These are phyloP conservation scores for Rhodomyrtus tomentosa DNA, from an alignment of 345 rosid species.

Conservation along the genomic window DNA sequence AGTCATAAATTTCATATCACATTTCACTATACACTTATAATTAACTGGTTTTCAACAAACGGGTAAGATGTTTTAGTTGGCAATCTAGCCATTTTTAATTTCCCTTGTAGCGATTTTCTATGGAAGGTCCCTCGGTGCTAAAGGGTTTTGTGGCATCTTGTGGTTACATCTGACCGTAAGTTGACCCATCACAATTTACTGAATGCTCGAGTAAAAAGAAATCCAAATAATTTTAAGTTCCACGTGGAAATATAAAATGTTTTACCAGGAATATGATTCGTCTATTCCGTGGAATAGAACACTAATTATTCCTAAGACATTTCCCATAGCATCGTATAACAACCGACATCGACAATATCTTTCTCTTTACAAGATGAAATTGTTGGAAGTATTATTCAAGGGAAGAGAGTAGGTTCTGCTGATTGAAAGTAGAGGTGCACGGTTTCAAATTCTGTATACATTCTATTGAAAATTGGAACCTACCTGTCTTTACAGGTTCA, in stretches of 20 bases:
- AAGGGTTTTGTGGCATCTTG: not conserved
- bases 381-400: not conserved
- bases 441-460: too few species aligned
- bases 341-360: not conserved
- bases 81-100: not conserved
- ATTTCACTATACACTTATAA: not conserved
- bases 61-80: not conserved
- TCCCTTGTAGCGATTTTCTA: not conserved
- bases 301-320: not conserved
- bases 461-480: too few species aligned
- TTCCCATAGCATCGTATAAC: not conserved
- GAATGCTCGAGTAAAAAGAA: not conserved
- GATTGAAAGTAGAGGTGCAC: too few species aligned
- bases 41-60: not conserved
- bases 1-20: not conserved
- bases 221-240: not conserved
- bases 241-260: not conserved
- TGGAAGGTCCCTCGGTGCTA: not conserved
- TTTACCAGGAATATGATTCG: not conserved
- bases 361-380: not conserved
- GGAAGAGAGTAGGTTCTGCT: not conserved
- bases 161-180: not conserved
- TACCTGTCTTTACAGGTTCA: too few species aligned
- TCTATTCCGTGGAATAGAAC: not conserved
- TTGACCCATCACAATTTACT: not conserved